Percentiles rank a stretch among this genome's conserved stretches.
Conservation (phyloP, 306 rosid species). For the Cercis canadensis region DNA sequence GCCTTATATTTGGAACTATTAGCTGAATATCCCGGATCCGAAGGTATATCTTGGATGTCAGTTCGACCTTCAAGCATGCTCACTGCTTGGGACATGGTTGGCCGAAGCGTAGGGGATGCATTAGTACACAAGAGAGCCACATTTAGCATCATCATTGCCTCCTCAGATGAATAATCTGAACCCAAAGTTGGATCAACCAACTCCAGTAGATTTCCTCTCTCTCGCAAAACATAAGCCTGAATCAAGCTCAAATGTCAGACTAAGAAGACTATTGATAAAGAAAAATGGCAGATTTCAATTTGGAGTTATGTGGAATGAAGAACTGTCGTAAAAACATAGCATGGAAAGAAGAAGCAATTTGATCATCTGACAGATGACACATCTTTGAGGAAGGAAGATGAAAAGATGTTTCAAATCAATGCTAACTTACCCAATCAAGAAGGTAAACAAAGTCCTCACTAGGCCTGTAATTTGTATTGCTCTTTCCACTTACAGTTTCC, state of each 20-base stretch:
- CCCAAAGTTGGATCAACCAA: slow-evolving; percentile 90
- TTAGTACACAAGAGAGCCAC: slow-evolving; percentile 90
- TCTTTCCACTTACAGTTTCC: slow-evolving; percentile 88
- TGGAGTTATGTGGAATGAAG: not conserved
- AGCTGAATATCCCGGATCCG: slow-evolving; percentile 80
- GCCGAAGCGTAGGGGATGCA: slow-evolving; percentile 93
- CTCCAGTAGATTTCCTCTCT: slow-evolving; percentile 81
- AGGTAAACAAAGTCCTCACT: slow-evolving; percentile 87
- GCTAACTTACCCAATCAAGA: slow-evolving; percentile 84
- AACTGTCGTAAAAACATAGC: not conserved
- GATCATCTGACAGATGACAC: not conserved
- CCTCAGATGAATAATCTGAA: slow-evolving; percentile 73
- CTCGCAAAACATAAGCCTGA: slow-evolving; percentile 94
- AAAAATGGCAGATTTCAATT: not conserved
- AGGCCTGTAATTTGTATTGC: slow-evolving; percentile 91
- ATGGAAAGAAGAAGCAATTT: slow-evolving; percentile 5
- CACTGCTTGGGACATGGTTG: slow-evolving; percentile 83
- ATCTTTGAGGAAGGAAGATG: slow-evolving; percentile 9
- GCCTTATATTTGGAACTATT: slow-evolving; percentile 61
- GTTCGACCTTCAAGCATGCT: slow-evolving; percentile 98
- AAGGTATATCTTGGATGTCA: slow-evolving; percentile 68
- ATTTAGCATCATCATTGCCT: slow-evolving; percentile 79
- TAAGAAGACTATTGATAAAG: not conserved
- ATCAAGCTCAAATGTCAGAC: slow-evolving; percentile 40
- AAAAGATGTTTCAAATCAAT: slow-evolving; percentile 19